phyloP scores from a whole-genome alignment of 225 moss, liverwort and hornwort species.

The Bryum argenteum region DNA sequence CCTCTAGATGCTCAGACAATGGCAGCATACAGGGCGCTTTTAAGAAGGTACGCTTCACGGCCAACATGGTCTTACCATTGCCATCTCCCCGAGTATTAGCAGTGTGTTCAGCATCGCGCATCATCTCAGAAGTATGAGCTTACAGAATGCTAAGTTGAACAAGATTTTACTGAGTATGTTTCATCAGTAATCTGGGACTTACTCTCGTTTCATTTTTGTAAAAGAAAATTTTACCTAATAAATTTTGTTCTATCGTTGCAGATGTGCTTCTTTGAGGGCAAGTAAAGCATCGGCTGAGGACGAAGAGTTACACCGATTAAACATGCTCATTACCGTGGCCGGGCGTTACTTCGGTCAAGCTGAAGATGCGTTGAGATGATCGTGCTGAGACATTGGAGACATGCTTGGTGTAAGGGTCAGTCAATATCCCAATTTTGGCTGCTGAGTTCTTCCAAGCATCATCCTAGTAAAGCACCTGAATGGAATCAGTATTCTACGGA shows the following conservation, averaged over 20 bases:
- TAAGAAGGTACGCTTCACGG: constrained; percentile 58
- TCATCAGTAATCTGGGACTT: background rate
- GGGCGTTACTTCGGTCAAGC: constrained; percentile 93
- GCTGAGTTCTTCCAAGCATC: constrained; percentile 5
- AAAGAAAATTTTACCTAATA: constrained; percentile 12
- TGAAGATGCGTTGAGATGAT: constrained; percentile 57
- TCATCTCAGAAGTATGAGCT: constrained; percentile 11
- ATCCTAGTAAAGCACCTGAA: constrained; percentile 33
- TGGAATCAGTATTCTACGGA: constrained; percentile 12
- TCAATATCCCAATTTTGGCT: constrained; percentile 6
- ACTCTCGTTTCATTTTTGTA: background rate
- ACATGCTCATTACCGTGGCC: constrained; percentile 72
- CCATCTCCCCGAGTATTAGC: background rate
- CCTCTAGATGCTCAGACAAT: constrained; percentile 93
- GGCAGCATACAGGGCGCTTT: constrained; percentile 76
- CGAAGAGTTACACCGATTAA: constrained; percentile 69
- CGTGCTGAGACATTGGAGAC: constrained; percentile 17
- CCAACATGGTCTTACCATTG: constrained; percentile 1
- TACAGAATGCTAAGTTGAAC: no score
- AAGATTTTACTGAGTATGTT: no score
- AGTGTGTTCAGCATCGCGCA: background rate
- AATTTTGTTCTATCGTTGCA: constrained; percentile 23
- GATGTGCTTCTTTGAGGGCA: constrained; percentile 75
- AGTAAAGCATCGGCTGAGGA: constrained; percentile 51
- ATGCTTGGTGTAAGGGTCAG: constrained; percentile 13